phyloP scores from a whole-genome alignment of 1,284 basidiomycete species.

The Boletus nobilissimus region DNA sequence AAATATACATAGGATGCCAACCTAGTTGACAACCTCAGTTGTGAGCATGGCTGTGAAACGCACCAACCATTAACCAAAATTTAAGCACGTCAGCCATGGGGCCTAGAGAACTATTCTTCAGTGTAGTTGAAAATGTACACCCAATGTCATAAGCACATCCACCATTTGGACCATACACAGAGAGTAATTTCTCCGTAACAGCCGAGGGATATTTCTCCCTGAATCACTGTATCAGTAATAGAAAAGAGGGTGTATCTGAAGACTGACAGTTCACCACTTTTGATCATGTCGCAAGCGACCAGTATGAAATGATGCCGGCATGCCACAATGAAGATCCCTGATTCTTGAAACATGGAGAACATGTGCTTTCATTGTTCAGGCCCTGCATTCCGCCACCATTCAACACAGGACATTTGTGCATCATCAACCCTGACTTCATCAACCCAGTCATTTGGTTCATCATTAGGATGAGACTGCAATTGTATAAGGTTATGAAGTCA shows the following conservation, averaged over 20 bases:
- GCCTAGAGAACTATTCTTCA: background rate
- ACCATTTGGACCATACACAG: constrained; percentile 10
- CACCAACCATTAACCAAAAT: constrained; percentile 28
- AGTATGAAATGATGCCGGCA: constrained; percentile 10
- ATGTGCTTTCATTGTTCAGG: background rate
- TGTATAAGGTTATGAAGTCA: no score
- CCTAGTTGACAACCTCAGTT: constrained; percentile 23
- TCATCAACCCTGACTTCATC: background rate
- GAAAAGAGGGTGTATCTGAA: no score
- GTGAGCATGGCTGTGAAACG: constrained; percentile 48
- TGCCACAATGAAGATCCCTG: background rate
- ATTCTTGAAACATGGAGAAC: background rate
- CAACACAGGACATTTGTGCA: background rate
- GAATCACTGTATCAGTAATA: no score
- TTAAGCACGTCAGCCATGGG: background rate
- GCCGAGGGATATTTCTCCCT: constrained; percentile 28
- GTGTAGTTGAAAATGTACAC: background rate
- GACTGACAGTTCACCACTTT: constrained; percentile 27
- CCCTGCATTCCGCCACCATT: background rate
- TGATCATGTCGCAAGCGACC: constrained; percentile 26
- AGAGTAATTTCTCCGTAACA: background rate
- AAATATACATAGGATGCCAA: constrained; percentile 22
- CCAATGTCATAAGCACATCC: constrained; percentile 26
- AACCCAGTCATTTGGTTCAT: no score
- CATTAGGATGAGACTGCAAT: no score